phyloP scores from a whole-genome alignment of 2,329 filamentous ascomycete genomes.

The Ophiocordyceps unilateralis region DNA sequence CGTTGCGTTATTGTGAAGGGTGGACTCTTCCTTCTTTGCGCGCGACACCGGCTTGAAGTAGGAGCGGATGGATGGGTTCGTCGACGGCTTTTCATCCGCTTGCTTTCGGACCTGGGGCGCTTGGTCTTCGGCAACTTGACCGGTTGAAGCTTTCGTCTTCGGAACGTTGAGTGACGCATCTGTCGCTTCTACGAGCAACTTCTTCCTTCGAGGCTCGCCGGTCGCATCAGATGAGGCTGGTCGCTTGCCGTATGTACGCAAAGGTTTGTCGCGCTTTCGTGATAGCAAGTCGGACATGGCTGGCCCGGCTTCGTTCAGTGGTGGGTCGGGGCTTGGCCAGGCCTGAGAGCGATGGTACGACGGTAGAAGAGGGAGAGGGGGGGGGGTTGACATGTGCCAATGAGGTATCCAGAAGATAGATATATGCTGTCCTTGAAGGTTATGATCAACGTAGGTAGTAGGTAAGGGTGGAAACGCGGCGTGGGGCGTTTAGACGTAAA shows the following conservation, averaged over 20 bases:
- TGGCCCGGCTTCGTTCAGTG: conserved; percentile 5
- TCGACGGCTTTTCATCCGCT: not conserved
- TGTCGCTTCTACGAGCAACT: conserved; percentile 3
- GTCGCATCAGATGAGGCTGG: conserved; percentile 6
- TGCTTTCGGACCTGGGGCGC: no score
- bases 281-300: conserved; percentile 7
- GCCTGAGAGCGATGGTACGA: no score
- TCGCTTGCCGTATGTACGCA: conserved; percentile 24
- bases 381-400: no score
- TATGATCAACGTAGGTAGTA: no score
- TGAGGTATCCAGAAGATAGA: no score
- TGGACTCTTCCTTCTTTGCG: not conserved
- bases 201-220: conserved; percentile 12
- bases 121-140: no score
- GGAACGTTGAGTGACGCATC: not conserved
- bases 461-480: no score
- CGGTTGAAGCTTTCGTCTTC: not conserved
- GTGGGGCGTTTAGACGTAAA: no score
- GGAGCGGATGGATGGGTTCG: conserved; percentile 16
- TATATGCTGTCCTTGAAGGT: no score
- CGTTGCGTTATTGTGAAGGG: conserved; percentile 1
- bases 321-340: no score
- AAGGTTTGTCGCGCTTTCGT: conserved; percentile 15
- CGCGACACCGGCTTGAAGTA: conserved; percentile 21
- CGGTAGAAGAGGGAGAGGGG: no score